A percentile compares a stretch with the other conserved stretches of the same genome.
Conservation (phyloP, 345 rosid genomes). For the Orychophragmus violaceus region DNA sequence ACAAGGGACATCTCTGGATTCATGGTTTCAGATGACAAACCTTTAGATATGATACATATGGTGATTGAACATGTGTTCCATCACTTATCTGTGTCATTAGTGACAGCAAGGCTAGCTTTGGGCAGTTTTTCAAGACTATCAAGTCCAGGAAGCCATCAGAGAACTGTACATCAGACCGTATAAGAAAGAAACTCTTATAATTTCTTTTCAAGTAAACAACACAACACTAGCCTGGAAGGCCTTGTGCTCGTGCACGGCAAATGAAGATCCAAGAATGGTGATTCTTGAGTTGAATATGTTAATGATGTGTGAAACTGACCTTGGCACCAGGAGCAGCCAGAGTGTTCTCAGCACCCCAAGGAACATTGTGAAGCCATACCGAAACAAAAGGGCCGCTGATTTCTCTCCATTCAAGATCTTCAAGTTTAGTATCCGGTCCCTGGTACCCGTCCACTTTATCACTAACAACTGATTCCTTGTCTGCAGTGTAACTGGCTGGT, state of each 20-base stretch:
- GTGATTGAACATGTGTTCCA: conserved; percentile 76
- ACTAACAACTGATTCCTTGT: conserved; percentile 28
- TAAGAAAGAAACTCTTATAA: no score
- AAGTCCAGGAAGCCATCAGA: conserved; percentile 89
- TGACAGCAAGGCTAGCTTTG: conserved; percentile 55
- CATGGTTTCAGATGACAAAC: conserved; percentile 25
- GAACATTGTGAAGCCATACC: conserved; percentile 96
- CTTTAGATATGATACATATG: conserved; percentile 64
- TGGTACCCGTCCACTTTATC: conserved; percentile 44
- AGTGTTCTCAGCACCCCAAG: conserved; percentile 78
- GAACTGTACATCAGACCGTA: conserved; percentile 43
- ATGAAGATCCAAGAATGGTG: no score
- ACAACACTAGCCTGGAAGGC: not conserved
- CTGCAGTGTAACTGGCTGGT: conserved; percentile 37
- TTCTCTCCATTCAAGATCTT: conserved; percentile 63
- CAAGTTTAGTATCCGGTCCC: conserved; percentile 54
- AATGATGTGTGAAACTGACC: conserved; percentile 41
- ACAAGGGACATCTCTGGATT: not conserved
- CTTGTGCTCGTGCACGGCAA: not conserved
- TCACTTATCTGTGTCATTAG: conserved; percentile 50
- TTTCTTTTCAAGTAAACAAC: not conserved
- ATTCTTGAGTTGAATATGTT: no score
- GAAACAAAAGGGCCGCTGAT: conserved; percentile 87
- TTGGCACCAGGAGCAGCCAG: conserved; percentile 93
- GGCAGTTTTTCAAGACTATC: conserved; percentile 56